Conservation (phyloP, 305 asterid species). For the Fraxinus sp. region DNA sequence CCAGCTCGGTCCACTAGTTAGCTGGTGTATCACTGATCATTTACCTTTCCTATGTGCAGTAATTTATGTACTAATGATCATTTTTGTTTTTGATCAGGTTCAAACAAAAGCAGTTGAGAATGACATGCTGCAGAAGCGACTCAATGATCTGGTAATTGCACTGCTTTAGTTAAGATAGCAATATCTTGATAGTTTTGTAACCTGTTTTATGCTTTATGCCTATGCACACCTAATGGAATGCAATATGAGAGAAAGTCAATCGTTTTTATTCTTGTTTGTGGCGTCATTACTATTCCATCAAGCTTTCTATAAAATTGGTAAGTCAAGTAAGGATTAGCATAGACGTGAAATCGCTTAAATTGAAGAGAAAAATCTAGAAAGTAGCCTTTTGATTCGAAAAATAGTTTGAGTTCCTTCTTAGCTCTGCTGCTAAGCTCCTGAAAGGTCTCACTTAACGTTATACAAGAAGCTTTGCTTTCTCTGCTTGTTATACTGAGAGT, state of each 20-base stretch:
- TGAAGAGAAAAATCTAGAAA: too few species aligned
- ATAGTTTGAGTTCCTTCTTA: too few species aligned
- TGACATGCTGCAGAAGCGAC: conserved; percentile 60
- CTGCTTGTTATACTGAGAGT: too few species aligned
- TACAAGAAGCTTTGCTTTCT: too few species aligned
- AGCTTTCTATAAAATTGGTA: too few species aligned
- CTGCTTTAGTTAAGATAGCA: neutral
- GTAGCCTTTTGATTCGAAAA: too few species aligned
- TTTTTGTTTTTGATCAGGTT: conserved; percentile 48
- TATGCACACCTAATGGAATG: neutral
- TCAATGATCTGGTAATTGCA: conserved; percentile 74
- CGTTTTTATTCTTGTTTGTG: neutral
- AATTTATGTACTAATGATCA: conserved; percentile 2
- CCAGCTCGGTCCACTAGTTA: neutral
- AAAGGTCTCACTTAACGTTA: too few species aligned
- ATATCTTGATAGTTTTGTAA: neutral
- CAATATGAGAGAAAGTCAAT: neutral
- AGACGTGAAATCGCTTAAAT: too few species aligned
- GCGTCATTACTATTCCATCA: neutral
- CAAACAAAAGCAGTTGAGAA: conserved; percentile 60
- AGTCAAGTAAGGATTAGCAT: too few species aligned
- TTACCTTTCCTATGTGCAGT: neutral
- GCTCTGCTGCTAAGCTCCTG: too few species aligned
- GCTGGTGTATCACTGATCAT: neutral
- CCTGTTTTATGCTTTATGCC: conserved; percentile 1